Evolutionary conservation across 495 filamentous ascomycete genomes (phyloP).

Genomic region (Talaromyces proteolyticus): DNA sequence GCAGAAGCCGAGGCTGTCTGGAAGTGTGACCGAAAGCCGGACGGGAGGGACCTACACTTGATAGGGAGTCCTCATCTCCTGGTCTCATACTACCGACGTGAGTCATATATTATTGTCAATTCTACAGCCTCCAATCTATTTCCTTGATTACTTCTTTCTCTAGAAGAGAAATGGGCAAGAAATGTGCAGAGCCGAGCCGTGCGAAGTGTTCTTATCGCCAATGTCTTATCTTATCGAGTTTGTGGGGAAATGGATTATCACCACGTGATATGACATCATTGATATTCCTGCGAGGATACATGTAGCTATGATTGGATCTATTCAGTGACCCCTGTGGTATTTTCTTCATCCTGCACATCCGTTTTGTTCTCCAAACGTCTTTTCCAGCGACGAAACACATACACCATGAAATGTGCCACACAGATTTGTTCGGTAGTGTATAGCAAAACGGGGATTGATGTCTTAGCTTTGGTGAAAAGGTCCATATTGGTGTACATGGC

Average conservation of each 20-base stretch:
- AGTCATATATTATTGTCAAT: background rate
- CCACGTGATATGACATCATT: background rate
- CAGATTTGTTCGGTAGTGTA: conserved; percentile 54
- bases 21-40: background rate
- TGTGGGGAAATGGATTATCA: conserved; percentile 6
- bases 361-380: conserved; percentile 20
- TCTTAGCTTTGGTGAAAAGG: conserved; percentile 42
- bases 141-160: too few species aligned
- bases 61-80: too few species aligned
- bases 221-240: conserved; percentile 3
- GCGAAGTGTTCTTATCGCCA: background rate
- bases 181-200: too few species aligned
- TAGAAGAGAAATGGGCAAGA: background rate
- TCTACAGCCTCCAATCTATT: too few species aligned
- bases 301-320: background rate
- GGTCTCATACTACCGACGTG: too few species aligned
- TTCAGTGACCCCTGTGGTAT: background rate
- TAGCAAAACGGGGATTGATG: conserved; percentile 46
- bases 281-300: background rate
- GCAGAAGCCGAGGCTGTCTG: conserved; percentile 5
- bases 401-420: conserved; percentile 48
- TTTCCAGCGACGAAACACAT: conserved; percentile 44
- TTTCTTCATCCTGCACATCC: conserved; percentile 10
- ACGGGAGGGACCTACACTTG: too few species aligned
- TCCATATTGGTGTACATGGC: conserved; percentile 49